These are phyloP conservation scores for Leptographium lundbergii DNA, from an alignment of 2,329 filamentous ascomycete genomes.

Conservation along the genomic window DNA sequence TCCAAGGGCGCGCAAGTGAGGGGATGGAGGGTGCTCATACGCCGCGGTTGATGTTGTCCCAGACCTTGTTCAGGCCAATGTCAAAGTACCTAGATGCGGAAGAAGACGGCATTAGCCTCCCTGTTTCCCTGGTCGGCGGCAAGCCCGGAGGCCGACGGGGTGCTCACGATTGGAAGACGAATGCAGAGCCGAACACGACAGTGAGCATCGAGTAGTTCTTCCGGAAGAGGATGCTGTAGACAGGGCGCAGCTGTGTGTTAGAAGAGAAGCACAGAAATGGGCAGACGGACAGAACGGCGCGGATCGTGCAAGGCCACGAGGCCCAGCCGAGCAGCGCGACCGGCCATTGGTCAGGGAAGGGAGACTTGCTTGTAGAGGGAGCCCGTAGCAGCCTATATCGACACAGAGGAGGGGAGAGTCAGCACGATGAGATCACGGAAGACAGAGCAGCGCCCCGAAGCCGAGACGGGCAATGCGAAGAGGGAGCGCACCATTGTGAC, in stretches of 20 bases:
- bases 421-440: neutral
- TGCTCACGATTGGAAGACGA: conserved; percentile 85
- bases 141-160: neutral
- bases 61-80: conserved; percentile 67
- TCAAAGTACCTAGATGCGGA: conserved; percentile 61
- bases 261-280: neutral
- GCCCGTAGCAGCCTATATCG: conserved; percentile 22
- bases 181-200: conserved; percentile 75
- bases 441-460: too few species aligned
- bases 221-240: conserved; percentile 63
- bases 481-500: conserved; percentile 10
- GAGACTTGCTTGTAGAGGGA: conserved; percentile 47
- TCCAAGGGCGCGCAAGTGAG: neutral
- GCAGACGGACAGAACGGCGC: neutral
- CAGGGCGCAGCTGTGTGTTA: conserved; percentile 2
- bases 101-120: neutral
- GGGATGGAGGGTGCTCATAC: conserved; percentile 44
- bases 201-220: conserved; percentile 81
- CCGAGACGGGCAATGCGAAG: neutral
- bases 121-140: neutral
- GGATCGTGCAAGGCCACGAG: neutral
- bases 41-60: conserved; percentile 84
- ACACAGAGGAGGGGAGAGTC: conserved; percentile 9
- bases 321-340: too few species aligned
- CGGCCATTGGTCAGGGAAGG: neutral